These are phyloP conservation scores for Bigelowiella natans DNA, from an alignment of 78 protist species.

Conservation along the genomic window DNA sequence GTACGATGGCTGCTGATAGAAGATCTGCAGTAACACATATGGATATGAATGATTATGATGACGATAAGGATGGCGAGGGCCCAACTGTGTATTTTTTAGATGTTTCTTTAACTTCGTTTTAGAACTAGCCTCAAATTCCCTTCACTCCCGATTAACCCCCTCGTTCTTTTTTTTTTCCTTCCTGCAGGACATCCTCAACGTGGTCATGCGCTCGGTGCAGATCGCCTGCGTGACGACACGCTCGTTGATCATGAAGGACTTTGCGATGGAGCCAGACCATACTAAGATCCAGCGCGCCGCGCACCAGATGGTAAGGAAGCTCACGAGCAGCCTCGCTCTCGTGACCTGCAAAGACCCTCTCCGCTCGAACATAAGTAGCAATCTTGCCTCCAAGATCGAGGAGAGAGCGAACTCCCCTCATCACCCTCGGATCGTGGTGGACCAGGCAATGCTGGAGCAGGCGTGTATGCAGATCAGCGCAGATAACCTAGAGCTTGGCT, in stretches of 20 bases:
- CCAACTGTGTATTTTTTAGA: too few species aligned
- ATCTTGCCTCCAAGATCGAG: conserved; percentile 43
- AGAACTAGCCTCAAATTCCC: too few species aligned
- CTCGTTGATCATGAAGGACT: conserved; percentile 84
- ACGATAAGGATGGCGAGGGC: too few species aligned
- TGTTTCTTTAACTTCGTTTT: too few species aligned
- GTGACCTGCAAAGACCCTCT: conserved; percentile 90
- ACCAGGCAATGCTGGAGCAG: conserved; percentile 37
- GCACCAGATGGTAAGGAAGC: conserved; percentile 68
- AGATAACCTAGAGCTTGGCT: conserved; percentile 79
- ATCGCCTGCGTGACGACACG: conserved; percentile 74
- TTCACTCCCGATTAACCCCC: too few species aligned
- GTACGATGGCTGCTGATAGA: too few species aligned
- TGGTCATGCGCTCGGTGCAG: conserved; percentile 75
- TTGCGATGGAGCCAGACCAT: conserved; percentile 81
- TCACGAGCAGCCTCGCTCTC: conserved; percentile 79
- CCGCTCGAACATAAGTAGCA: conserved; percentile 36
- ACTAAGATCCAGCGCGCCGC: conserved; percentile 63
- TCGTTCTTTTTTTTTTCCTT: too few species aligned
- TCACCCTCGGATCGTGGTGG: neutral
- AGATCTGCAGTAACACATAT: too few species aligned
- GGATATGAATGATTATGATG: too few species aligned
- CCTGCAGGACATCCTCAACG: conserved; percentile 36
- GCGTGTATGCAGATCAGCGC: conserved; percentile 41
- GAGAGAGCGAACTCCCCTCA: neutral